These are phyloP conservation scores for Thuidium tamariscinum DNA, from an alignment of 225 moss, liverwort and hornwort species.

Conservation along the genomic window DNA sequence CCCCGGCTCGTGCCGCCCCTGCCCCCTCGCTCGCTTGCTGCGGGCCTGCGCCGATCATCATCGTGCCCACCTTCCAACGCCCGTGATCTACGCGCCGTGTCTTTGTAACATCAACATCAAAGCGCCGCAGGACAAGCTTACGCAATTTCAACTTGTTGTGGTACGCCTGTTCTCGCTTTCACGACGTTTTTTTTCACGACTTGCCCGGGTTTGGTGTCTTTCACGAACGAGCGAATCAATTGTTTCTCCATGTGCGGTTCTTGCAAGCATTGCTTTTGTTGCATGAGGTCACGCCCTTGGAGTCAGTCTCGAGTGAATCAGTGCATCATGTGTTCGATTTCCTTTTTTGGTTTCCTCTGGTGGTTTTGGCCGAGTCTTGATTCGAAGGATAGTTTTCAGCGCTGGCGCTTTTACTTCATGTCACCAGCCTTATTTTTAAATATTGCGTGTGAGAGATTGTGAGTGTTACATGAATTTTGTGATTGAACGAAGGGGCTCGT, in stretches of 20 bases:
- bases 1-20: neutral
- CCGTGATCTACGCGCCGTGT: neutral
- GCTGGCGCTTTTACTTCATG: neutral
- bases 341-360: neutral
- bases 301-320: neutral
- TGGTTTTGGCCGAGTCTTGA: neutral
- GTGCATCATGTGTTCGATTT: neutral
- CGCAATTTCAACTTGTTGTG: neutral
- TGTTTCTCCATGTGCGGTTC: neutral
- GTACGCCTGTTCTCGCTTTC: neutral
- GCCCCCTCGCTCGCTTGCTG: neutral
- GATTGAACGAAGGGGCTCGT: neutral
- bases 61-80: neutral
- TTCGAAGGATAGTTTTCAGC: neutral
- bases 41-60: constrained; percentile 1
- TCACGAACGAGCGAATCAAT: neutral
- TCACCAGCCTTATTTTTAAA: neutral
- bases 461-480: neutral
- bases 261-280: neutral
- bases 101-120: neutral
- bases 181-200: neutral
- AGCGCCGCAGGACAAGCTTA: neutral
- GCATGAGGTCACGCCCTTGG: neutral
- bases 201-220: neutral
- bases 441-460: neutral